phyloP scores from a whole-genome alignment of 495 filamentous ascomycete species.

The Geoglossum glabrum region DNA sequence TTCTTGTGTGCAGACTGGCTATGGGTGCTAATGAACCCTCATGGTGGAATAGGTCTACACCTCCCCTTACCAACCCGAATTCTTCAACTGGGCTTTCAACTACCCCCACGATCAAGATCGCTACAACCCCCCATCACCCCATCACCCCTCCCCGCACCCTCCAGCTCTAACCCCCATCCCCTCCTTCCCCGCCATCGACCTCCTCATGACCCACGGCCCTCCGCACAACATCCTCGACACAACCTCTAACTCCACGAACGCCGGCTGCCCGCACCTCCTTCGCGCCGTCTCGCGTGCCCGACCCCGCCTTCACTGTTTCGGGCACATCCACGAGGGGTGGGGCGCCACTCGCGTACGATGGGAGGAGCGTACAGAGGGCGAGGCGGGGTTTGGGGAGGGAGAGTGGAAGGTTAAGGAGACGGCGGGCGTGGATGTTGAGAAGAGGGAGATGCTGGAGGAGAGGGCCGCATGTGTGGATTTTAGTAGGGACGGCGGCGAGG shows the following conservation, averaged over 20 bases:
- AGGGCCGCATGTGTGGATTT: too few species aligned
- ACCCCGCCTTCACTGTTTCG: constrained; percentile 48
- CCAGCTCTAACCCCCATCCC: constrained; percentile 29
- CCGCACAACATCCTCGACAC: constrained; percentile 37
- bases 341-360: constrained; percentile 43
- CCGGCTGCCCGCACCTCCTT: constrained; percentile 39
- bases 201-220: constrained; percentile 59
- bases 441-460: too few species aligned
- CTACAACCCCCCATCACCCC: constrained; percentile 22
- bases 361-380: constrained; percentile 15
- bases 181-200: constrained; percentile 30
- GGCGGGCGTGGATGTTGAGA: too few species aligned
- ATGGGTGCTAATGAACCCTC: not conserved
- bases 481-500: too few species aligned
- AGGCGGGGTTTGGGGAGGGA: constrained; percentile 3
- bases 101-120: constrained; percentile 34
- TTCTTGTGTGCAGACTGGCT: not conserved
- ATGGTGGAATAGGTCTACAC: constrained; percentile 41
- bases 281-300: constrained; percentile 28
- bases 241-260: constrained; percentile 16
- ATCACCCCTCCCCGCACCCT: not conserved
- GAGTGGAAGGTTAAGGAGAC: constrained; percentile 12
- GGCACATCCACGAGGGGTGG: constrained; percentile 59
- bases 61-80: constrained; percentile 46
- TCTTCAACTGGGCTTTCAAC: constrained; percentile 38